These are phyloP conservation scores for Colletotrichum coccodes DNA, from an alignment of 2,329 filamentous ascomycete genomes.

Conservation along the genomic window DNA sequence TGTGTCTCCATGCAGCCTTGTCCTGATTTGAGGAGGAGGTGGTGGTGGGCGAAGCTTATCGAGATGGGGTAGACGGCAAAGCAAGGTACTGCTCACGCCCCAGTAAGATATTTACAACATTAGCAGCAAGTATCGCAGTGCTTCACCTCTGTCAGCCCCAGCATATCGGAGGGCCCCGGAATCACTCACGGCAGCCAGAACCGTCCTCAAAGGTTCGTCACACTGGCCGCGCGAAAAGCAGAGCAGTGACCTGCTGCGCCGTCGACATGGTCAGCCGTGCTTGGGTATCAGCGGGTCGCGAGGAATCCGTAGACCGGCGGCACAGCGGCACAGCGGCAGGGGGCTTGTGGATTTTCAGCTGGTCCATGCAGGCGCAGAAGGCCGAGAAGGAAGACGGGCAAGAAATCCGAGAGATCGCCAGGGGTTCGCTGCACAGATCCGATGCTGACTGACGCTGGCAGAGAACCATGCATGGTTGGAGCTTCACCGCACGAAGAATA, in stretches of 20 bases:
- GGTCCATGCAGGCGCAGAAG: conserved; percentile 18
- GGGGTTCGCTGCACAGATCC: conserved; percentile 26
- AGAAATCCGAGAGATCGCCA: conserved; percentile 10
- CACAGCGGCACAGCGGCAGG: not conserved
- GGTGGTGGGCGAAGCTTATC: not conserved
- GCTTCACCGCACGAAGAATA: conserved; percentile 8
- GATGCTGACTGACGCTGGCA: conserved; percentile 10
- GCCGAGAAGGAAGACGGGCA: not conserved
- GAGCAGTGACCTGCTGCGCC: not conserved
- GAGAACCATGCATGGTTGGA: not conserved
- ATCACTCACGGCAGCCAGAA: not conserved
- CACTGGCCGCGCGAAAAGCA: not conserved
- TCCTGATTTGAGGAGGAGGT: not conserved
- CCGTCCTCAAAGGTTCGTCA: not conserved
- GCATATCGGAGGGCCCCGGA: not conserved
- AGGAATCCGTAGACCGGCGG: conserved; percentile 15
- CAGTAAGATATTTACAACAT: not conserved
- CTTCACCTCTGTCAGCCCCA: not conserved
- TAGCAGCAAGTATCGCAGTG: not conserved
- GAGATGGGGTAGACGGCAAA: not conserved
- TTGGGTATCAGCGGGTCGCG: conserved; percentile 11
- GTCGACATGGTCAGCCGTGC: conserved; percentile 18
- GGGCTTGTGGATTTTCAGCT: conserved; percentile 6
- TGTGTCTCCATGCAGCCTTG: conserved; percentile 11
- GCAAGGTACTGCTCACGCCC: not conserved